Evolutionary conservation across 2,329 filamentous ascomycete species (phyloP), one percentile per base, ranked within the genome.

Genomic region (Pseudogymnoascus pannorum): DNA sequence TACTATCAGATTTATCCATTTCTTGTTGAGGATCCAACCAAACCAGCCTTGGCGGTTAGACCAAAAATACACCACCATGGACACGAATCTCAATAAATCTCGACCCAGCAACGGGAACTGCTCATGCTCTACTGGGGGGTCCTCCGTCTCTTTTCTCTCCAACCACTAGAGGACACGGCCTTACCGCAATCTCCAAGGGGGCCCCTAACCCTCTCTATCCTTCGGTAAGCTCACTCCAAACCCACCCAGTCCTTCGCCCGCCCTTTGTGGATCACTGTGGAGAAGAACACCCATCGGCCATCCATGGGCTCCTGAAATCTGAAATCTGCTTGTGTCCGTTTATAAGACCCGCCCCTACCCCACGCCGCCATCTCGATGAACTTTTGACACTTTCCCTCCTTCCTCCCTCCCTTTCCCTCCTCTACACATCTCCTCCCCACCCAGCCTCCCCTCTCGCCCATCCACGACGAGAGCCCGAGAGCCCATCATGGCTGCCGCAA

Each of bases 21-120:
- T 54, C 44, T 54, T 54, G 44, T 54, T 54, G 44, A 54, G 44
- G 44, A 54, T 54, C 44, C 44, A 54, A 54, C 44, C 44, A 54
- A 54, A 54, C 44, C 7, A 31, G 44, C 24, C 44, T 54, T 54
- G 44, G 44, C 44, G 9, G 44, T n/a, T n/a, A 54, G 6, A 40
- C 26, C 26, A 29, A 7, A 29, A 29, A 22, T 16, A 51, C 24
- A 51, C 24, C 24, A 4, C 44, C 44, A 31, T 54, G 44, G 44
- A 54, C n/a, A n/a, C n/a, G 44, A 54, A 18, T 54, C 44, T 54
- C 44, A 31, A 54, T 31, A 31, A 31, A 35, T 31, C 44, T 54
- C 44, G 44, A 29, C 44, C 9, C 44, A n/a, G 24, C 44, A 29
- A 14, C 26, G 24, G 44, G 44, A 24, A 54, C 44, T 54, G 31